Evolutionary conservation across 208 protist species (phyloP), one percentile per base, ranked within the genome.

Genomic region (Leishmania mexicana): DNA sequence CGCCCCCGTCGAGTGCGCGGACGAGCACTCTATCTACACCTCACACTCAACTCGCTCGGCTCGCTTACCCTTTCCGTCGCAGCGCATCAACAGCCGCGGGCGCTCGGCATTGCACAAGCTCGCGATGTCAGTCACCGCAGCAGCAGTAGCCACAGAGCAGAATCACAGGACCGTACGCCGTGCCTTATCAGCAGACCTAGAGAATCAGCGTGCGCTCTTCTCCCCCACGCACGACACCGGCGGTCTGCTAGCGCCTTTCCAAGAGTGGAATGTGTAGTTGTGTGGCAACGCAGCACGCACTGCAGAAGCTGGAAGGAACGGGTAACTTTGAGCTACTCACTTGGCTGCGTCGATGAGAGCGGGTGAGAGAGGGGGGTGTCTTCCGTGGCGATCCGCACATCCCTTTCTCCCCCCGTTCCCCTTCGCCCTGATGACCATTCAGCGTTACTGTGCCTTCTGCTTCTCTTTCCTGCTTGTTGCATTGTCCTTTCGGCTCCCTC

Each of bases 151-250:
- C 31, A 75, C 57, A 7, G 60, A 47, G 2, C 72, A 58, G 40
- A 53, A 65, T 31, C 76, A 60, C 35, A n/a, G 71, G 47, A 70
- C 38, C n/a, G 5, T 67, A 42, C 51, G 70, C 19, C 71, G 81
- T 19, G 81, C 58, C 17, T 85, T 76, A 8, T 74, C 81, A 11
- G 68, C 60, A n/a, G 81, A 85, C 19, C 53, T 85, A 40, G 81
- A 80, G 62, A 68, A 81, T 60, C 85, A 89, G 38, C 80, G 75
- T 10, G 83, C 86, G 0, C 76, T 93, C 49, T 91, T 91, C 80
- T 93, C 90, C 0, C 90, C 90, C 15, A 93, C 83, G 10, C 90
- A 93, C 80, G 76, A 75, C 21, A 79, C 73, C 3, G 81, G 79
- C 13, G 75, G 81, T 51, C 82, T 94, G 35, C 85, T 94, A 28